Percentiles rank a stretch among this genome's conserved stretches.
Conservation (phyloP, 768 basidiomycete genomes). For the Holtermannia corniformis region DNA sequence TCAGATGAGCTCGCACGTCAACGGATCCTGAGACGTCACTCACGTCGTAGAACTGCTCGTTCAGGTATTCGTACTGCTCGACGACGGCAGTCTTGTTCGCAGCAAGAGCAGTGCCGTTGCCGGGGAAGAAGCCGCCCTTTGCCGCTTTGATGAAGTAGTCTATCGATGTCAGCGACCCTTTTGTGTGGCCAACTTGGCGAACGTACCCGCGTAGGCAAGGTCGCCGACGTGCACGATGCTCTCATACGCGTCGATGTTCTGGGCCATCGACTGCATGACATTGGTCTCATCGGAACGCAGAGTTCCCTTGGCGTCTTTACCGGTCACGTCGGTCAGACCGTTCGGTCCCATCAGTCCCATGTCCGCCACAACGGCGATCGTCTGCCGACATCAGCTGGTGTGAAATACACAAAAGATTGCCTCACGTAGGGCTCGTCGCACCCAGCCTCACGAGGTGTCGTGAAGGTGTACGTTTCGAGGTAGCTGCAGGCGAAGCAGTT, state of each 20-base stretch:
- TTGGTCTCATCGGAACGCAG: slow-evolving; percentile 5
- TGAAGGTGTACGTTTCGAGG: slow-evolving; percentile 3
- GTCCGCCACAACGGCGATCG: slow-evolving; percentile 9
- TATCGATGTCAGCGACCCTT: not conserved
- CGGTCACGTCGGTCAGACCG: slow-evolving; percentile 3
- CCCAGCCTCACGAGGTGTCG: slow-evolving; percentile 5
- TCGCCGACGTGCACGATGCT: slow-evolving; percentile 5
- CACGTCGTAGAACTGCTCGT: slow-evolving; percentile 13
- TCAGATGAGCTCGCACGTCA: not conserved
- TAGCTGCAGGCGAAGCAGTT: slow-evolving; percentile 2
- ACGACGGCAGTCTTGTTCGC: slow-evolving; percentile 3
- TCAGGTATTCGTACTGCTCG: slow-evolving; percentile 9
- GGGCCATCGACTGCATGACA: slow-evolving; percentile 1
- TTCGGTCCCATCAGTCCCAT: slow-evolving; percentile 9
- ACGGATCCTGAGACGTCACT: not conserved
- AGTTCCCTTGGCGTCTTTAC: not conserved
- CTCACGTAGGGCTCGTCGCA: slow-evolving; percentile 7
- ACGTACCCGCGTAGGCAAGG: slow-evolving; percentile 7
- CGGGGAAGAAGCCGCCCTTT: slow-evolving; percentile 5
- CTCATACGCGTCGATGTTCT: slow-evolving; percentile 4
- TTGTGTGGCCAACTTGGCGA: not conserved
- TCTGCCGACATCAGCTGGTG: not conserved
- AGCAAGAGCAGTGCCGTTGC: slow-evolving; percentile 2
- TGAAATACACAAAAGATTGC: too few relatives aligned
- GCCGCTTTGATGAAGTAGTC: slow-evolving; percentile 12